These are phyloP conservation scores for Drechslera avenae DNA, from an alignment of 2,329 filamentous ascomycete species.

Conservation along the genomic window DNA sequence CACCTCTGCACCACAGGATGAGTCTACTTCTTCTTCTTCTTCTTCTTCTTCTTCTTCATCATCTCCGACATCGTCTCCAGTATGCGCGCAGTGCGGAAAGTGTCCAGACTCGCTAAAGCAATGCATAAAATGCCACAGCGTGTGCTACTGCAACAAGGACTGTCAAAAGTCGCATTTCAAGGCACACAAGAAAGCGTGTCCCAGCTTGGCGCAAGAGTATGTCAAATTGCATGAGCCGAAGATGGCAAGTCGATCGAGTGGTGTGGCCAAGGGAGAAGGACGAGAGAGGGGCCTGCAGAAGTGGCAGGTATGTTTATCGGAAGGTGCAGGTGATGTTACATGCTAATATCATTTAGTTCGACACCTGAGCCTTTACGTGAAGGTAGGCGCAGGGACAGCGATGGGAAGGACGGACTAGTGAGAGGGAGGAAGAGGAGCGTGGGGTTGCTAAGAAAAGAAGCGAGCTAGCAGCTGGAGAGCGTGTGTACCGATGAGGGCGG, in stretches of 20 bases:
- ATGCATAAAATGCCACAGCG: constrained; percentile 49
- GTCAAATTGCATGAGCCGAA: constrained; percentile 47
- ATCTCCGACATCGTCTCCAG: constrained; percentile 13
- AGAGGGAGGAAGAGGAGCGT: not conserved
- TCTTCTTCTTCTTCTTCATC: constrained; percentile 22
- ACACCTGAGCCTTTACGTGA: constrained; percentile 5
- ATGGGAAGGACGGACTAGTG: not conserved
- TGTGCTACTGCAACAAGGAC: constrained; percentile 48
- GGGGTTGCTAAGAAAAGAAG: not conserved
- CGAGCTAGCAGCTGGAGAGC: not conserved
- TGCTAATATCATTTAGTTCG: constrained; percentile 8
- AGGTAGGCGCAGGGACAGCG: not conserved
- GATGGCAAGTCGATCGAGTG: constrained; percentile 40
- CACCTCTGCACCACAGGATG: not conserved
- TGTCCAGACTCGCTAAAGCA: constrained; percentile 36
- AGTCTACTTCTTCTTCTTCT: constrained; percentile 13
- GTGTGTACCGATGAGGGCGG: too few species aligned
- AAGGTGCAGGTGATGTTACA: not conserved
- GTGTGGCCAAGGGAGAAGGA: constrained; percentile 38
- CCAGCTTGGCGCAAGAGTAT: constrained; percentile 47
- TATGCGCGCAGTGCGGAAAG: constrained; percentile 35
- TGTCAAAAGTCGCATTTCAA: constrained; percentile 50
- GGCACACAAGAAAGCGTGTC: constrained; percentile 50
- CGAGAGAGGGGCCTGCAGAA: constrained; percentile 47
- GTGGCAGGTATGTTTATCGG: constrained; percentile 41